A percentile compares a stretch with the other conserved stretches of the same genome.
These are phyloP conservation scores for Sporothrix brunneoviolacea DNA, from an alignment of 2,329 filamentous ascomycete genomes.

Conservation along the genomic window DNA sequence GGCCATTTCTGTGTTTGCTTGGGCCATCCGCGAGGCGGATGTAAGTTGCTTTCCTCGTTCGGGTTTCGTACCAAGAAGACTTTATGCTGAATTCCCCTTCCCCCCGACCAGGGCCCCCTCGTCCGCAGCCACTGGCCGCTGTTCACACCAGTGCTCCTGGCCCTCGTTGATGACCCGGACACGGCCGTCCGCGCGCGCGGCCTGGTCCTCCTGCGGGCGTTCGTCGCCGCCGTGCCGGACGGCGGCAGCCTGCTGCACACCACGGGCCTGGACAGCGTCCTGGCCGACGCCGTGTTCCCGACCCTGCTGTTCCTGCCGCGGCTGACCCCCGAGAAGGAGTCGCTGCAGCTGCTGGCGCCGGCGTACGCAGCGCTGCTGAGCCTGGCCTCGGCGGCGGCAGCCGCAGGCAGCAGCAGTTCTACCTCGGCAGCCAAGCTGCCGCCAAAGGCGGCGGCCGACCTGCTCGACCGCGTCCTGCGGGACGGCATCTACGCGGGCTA, in stretches of 20 bases:
- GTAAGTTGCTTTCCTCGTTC: too few relatives aligned
- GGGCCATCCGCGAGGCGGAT: constrained; percentile 48
- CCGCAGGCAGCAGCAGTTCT: constrained; percentile 15
- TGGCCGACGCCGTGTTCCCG: constrained; percentile 63
- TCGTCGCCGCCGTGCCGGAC: constrained; percentile 50
- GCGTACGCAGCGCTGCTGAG: constrained; percentile 62
- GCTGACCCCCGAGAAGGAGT: constrained; percentile 68
- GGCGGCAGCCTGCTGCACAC: constrained; percentile 8
- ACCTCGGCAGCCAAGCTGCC: constrained; percentile 16
- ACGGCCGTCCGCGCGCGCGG: constrained; percentile 47
- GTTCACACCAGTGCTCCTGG: constrained; percentile 62
- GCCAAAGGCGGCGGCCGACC: neutral
- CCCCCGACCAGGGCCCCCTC: constrained; percentile 33
- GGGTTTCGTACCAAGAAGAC: too few relatives aligned
- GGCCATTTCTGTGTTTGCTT: constrained; percentile 51
- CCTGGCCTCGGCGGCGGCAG: constrained; percentile 35
- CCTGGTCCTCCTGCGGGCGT: constrained; percentile 44
- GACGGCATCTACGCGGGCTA: constrained; percentile 50
- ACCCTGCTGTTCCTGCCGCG: constrained; percentile 70
- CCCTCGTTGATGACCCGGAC: constrained; percentile 59
- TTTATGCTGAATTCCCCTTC: too few relatives aligned
- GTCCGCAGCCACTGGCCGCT: constrained; percentile 58
- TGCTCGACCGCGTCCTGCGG: constrained; percentile 50
- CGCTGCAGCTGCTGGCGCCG: constrained; percentile 53
- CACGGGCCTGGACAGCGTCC: constrained; percentile 61